Evolutionary conservation across 2,329 filamentous ascomycete species (phyloP).

Genomic region (Samsoniella hepiali): DNA sequence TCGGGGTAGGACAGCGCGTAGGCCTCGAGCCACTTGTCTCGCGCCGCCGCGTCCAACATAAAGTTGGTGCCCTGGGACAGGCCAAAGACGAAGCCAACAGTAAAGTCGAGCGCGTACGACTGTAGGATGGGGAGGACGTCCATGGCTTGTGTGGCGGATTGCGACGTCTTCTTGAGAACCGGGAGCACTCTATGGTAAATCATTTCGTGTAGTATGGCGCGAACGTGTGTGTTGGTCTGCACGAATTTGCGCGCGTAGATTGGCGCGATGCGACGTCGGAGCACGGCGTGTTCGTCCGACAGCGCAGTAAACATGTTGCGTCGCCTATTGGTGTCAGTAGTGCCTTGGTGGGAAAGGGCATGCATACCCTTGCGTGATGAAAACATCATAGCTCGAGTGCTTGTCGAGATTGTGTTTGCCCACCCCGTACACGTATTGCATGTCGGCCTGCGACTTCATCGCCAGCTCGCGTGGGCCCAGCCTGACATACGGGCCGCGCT

Average conservation of each 20-base stretch:
- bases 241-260: background rate
- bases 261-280: background rate
- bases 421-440: background rate
- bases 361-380: background rate
- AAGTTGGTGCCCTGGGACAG: background rate
- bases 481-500: background rate
- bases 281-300: background rate
- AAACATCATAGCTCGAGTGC: background rate
- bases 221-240: background rate
- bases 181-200: background rate
- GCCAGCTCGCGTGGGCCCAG: background rate
- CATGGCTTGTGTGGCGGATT: background rate
- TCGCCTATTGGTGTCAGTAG: background rate
- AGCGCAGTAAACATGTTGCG: background rate
- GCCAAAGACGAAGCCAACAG: background rate
- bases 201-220: background rate
- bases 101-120: background rate
- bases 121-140: background rate
- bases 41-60: background rate
- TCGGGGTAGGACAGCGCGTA: background rate
- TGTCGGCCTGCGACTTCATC: background rate
- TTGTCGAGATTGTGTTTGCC: background rate
- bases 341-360: background rate
- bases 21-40: slow-evolving; percentile 2
- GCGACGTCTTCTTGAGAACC: background rate